A percentile compares a stretch with the other conserved stretches of the same genome.
phyloP scores from a whole-genome alignment of 106 monocot species.

The Dioscorea zingiberensis region DNA sequence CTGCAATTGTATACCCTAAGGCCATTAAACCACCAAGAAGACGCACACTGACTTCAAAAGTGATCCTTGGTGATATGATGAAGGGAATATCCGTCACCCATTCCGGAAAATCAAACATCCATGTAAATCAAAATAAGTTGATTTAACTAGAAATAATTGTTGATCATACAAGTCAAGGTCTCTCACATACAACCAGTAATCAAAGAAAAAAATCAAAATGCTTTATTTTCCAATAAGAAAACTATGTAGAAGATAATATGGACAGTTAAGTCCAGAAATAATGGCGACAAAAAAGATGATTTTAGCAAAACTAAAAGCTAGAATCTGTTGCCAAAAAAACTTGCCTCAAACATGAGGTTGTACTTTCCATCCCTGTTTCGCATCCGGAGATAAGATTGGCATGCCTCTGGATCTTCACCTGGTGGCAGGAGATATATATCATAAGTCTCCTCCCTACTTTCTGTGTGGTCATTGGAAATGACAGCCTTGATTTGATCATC shows the following conservation, averaged over 20 bases:
- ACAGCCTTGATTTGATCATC: conserved; percentile 75
- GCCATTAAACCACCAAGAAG: conserved; percentile 99
- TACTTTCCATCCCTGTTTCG: conserved; percentile 96
- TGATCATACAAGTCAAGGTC: not conserved
- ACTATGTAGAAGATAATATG: not conserved
- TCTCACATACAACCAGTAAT: not conserved
- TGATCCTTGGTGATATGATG: conserved; percentile 95
- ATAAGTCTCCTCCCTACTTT: conserved; percentile 80
- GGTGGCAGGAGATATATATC: conserved; percentile 98
- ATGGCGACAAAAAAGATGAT: not conserved
- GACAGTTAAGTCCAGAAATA: not conserved
- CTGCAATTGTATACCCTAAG: conserved; percentile 88
- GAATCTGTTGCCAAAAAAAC: conserved; percentile 7
- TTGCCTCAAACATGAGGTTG: conserved; percentile 99
- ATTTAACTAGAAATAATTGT: too few relatives aligned
- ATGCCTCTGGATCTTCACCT: conserved; percentile 96
- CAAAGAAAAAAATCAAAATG: conserved; percentile 3
- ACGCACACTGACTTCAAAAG: conserved; percentile 96
- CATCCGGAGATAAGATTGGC: conserved; percentile 98
- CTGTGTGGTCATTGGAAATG: conserved; percentile 58
- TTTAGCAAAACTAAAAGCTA: not conserved
- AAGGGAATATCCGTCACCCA: conserved; percentile 96
- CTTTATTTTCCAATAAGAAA: not conserved
- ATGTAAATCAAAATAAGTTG: not conserved
- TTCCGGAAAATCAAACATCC: conserved; percentile 42